Conservation (phyloP, 169 alveolate species). For the Plasmodium chabaudi region DNA sequence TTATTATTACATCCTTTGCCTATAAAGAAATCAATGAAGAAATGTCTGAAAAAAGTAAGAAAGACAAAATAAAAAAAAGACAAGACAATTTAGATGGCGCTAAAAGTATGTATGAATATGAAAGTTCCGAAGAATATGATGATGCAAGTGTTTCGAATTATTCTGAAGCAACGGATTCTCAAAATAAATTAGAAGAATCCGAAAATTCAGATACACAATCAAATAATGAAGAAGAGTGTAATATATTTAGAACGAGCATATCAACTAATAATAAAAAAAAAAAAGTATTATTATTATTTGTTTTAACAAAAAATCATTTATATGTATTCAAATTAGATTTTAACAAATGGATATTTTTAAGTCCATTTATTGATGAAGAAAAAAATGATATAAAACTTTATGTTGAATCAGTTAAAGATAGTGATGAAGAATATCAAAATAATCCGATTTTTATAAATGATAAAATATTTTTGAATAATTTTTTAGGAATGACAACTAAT, state of each 20-base stretch:
- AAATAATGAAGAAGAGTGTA: conserved; percentile 19
- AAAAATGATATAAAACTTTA: conserved; percentile 62
- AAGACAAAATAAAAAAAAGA: conserved; percentile 9
- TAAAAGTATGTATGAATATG: conserved; percentile 16
- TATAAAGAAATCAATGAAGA: conserved; percentile 32
- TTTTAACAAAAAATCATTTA: conserved; percentile 72
- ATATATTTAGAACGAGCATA: conserved; percentile 15
- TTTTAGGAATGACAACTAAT: conserved; percentile 44
- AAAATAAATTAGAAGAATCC: neutral
- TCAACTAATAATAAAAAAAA: conserved; percentile 7
- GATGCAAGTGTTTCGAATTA: neutral
- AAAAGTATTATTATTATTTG: conserved; percentile 46
- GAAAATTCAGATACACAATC: conserved; percentile 16
- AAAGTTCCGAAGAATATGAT: conserved; percentile 7
- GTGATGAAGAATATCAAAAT: conserved; percentile 20
- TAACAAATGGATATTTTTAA: conserved; percentile 69
- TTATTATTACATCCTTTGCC: conserved; percentile 68
- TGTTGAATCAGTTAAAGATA: conserved; percentile 54
- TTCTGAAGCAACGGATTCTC: neutral
- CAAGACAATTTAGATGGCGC: neutral
- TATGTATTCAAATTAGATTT: conserved; percentile 50
- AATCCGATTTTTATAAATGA: conserved; percentile 37
- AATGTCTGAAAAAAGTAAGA: neutral
- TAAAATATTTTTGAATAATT: conserved; percentile 58
- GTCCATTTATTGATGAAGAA: conserved; percentile 74